A percentile compares a stretch with the other conserved stretches of the same genome.
Conservation (phyloP, 2,329 filamentous ascomycete species). For the Whalleya microplaca region DNA sequence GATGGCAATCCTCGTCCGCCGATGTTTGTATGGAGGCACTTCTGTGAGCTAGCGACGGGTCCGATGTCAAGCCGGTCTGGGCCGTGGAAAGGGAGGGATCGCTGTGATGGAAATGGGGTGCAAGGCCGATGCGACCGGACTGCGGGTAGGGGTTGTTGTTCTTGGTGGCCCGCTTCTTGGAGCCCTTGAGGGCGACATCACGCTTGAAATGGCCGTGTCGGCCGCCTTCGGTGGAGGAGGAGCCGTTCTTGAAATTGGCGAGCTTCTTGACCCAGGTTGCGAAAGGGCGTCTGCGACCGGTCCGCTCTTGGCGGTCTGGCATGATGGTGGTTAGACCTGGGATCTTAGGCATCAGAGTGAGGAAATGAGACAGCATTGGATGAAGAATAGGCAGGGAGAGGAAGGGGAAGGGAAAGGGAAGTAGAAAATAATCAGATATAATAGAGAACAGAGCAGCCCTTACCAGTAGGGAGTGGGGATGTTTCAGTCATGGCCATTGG, state of each 20-base stretch:
- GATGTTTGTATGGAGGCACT: constrained; percentile 65
- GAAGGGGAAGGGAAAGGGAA: background rate
- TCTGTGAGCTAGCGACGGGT: constrained; percentile 59
- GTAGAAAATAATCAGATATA: background rate
- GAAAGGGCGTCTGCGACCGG: constrained; percentile 80
- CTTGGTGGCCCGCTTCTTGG: constrained; percentile 64
- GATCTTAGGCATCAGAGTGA: constrained; percentile 2
- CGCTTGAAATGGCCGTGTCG: constrained; percentile 46
- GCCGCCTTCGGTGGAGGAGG: constrained; percentile 60
- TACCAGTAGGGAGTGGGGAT: constrained; percentile 31
- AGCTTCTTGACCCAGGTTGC: constrained; percentile 94
- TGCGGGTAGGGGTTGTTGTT: constrained; percentile 93
- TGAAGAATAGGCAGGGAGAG: background rate
- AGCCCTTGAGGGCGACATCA: constrained; percentile 42
- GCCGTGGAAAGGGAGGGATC: constrained; percentile 60
- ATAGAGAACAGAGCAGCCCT: constrained; percentile 11
- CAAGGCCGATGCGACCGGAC: constrained; percentile 63
- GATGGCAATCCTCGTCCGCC: constrained; percentile 58
- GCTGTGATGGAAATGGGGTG: constrained; percentile 45
- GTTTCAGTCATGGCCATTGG: constrained; percentile 37
- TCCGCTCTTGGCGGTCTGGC: constrained; percentile 61
- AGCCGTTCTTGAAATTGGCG: constrained; percentile 76
- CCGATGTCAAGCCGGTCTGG: constrained; percentile 52
- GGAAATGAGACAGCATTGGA: background rate
- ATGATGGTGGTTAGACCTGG: constrained; percentile 32